Base-by-base conservation (phyloP, 2,329 filamentous ascomycete species). In the Samsoniella hepiali region DNA sequence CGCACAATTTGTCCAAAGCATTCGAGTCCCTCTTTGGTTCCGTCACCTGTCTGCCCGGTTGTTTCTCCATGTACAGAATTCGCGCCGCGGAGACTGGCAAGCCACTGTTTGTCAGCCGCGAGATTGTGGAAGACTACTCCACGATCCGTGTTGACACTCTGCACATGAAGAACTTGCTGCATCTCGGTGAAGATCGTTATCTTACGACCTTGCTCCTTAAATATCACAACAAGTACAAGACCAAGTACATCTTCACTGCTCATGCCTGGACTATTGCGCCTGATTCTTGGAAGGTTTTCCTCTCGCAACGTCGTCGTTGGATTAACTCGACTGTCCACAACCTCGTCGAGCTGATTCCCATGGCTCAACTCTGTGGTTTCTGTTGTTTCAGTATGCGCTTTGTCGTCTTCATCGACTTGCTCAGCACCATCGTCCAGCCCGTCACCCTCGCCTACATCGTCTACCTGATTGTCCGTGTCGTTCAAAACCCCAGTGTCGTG, bases 321-420 rank as follows among this genome's bases (percentile, higher is more conserved):
- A 99, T 99, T 78, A 99, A 99, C 82, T 97, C 93, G 63, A 99
- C 95, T 0, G 91, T 99, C 58, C 95, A 99, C 83, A 99, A 99
- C 76, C 83, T 99, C 66, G 91, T 96, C 67, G 95, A 99, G 76
- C 88, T 99, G 66, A 94, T 98, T 67, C 93, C 94, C 6, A 82
- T 99, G 76, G 87, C 90, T 66, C 91, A 98, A 75, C 90, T 99
- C 58, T 99, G 95, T 77, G 95, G 95, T 79, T 99, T 99, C 88
- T 99, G 95, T 84, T 99, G 95, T 79, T 99, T 99, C 83, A 96
- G 91, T 77, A 99, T 99, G 95, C 90, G 95, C 71, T 99, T 99
- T 77, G 86, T 99, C 64, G 93, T 99, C 69, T 96, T 99, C 72
- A 76, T 99, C 69, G 95, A 99, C 77, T 81, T 99, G 70, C 81